Base-by-base conservation (phyloP, 495 filamentous ascomycete species). In the Delitschia confertaspora region DNA sequence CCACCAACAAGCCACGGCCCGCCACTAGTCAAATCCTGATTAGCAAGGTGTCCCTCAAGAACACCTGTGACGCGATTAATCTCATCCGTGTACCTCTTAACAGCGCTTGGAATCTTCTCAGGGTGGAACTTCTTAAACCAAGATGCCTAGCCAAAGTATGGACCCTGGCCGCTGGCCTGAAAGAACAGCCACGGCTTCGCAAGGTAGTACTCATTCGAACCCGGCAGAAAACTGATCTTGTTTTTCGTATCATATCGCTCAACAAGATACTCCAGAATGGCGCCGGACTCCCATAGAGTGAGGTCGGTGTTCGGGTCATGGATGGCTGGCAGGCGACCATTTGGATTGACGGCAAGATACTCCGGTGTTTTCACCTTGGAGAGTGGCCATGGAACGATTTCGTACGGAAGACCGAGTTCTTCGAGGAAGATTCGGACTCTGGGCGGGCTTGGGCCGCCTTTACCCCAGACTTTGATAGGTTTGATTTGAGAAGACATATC, bases 301-400 rank as follows among this genome's bases (percentile, higher is more conserved):
- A 58, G 21, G 19, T 36, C 35, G 9, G 51, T 58, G 33, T 58
- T 58, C 10, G 50, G 50, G 33, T 57, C 55, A 6, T 38, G 9
- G 38, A 57, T 57, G 10, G 45, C 45, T 11, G 50, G 50, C n/a
- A 67, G 49, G 8, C 64, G 61, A 9, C 66, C 66, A 33, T 69
- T 69, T 3, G 63, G 63, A 42, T 66, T 67, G 37, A 66, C 20
- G 19, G 2, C 33, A 36, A 41, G 19, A 47, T 25, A 60, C 16
- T 38, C 31, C 11, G 44, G 33, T 32, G 44, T 5, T 32, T 60
- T 60, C 23, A 55, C 2, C 1, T 47, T 37, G 21, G 29, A 16
- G 25, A 47, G 29, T 9, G 47, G 41, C 7, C 53, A 10, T 13
- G 29, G 35, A 20, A 32, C 26, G 18, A 10, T 40, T 24, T 51